Base-by-base conservation (phyloP, 2,329 filamentous ascomycete species). In the Hymenoscyphus fraxineus region DNA sequence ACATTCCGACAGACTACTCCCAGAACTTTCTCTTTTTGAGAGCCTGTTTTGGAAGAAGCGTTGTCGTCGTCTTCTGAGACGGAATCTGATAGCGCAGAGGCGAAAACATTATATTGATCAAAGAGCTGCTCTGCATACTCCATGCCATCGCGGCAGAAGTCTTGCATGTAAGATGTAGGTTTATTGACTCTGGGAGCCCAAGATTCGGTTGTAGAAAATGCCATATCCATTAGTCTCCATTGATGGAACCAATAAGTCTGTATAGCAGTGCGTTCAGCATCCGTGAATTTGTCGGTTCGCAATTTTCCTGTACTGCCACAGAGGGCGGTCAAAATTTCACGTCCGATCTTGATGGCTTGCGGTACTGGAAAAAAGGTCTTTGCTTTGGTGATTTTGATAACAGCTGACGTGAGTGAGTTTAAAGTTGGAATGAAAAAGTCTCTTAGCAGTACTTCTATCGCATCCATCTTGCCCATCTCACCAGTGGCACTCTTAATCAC, bases 101-200 rank as follows among this genome's bases (percentile, higher is more conserved):
- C 86, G 67, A 99, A 88, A 65, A 97, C 84, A 60, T 88, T 88
- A 75, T 96, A 95, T 71, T 97, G 88, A 51, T 91, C 88, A 73
- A 98, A 91, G 1, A 97, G 83, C 41, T 85, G 84, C 73, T 96
- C 91, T 0, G 94, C 93, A 73, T 97, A 91, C 72, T 98, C 92
- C 86, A 99, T 99, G 15, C 91, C 91, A 74, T 97, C 92, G 69
- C 95, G 88, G 74, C 93, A 97, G 73, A 98, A 97, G 64, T 97
- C 88, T 72, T 93, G 89, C 91, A 99, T 93, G 62, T 86, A 81
- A 22, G 68, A 61, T 76, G 63, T 81, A 77, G 63, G 79, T 59
- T 82, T 84, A 64, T 87, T 80, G n/a, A 91, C 78, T 58, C 69
- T 67, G 44, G 67, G 80, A 68, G 92, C 92, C 95, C 95, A 99